Evolutionary conservation across 1,139 yeast genomes (phyloP).

Genomic region (Yamadazyma siamensis): DNA sequence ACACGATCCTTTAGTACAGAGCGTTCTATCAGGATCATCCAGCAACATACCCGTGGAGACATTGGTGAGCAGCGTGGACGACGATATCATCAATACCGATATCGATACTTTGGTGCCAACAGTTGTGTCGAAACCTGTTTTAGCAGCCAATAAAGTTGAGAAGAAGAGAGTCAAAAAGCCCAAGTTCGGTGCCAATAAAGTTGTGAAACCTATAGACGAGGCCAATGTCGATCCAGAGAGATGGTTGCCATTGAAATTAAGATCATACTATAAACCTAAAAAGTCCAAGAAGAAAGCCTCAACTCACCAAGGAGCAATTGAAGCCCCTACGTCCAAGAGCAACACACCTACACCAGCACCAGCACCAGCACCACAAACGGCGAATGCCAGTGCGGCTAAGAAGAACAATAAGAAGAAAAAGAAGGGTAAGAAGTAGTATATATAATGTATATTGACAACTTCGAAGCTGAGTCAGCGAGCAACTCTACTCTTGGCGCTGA

Average conservation of each 20-base stretch:
- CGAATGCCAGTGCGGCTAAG: slow-evolving; percentile 17
- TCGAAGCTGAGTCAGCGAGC: slow-evolving; percentile 6
- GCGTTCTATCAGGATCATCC: slow-evolving; percentile 21
- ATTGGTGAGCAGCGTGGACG: slow-evolving; percentile 25
- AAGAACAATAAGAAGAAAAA: slow-evolving; percentile 47
- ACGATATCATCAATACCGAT: slow-evolving; percentile 27
- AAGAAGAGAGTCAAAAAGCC: slow-evolving; percentile 26
- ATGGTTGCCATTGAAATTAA: slow-evolving; percentile 86
- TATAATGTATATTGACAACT: slow-evolving; percentile 1
- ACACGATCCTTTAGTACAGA: slow-evolving; percentile 32
- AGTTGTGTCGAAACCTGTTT: neutral
- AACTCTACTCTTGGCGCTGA: slow-evolving; percentile 12
- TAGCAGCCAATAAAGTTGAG: slow-evolving; percentile 15
- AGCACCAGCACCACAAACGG: slow-evolving; percentile 13
- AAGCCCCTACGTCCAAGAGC: slow-evolving; percentile 19
- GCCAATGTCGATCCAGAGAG: slow-evolving; percentile 55
- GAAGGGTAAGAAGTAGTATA: slow-evolving; percentile 43
- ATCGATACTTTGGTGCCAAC: slow-evolving; percentile 19
- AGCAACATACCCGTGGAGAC: slow-evolving; percentile 32
- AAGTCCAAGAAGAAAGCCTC: slow-evolving; percentile 58
- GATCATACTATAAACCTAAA: slow-evolving; percentile 79
- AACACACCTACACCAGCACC: slow-evolving; percentile 15
- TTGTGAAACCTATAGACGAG: slow-evolving; percentile 28
- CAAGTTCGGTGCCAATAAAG: slow-evolving; percentile 37
- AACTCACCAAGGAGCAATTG: slow-evolving; percentile 63